Evolutionary conservation across 2,329 filamentous ascomycete species (phyloP).

Genomic region (Venturia oleaginea): DNA sequence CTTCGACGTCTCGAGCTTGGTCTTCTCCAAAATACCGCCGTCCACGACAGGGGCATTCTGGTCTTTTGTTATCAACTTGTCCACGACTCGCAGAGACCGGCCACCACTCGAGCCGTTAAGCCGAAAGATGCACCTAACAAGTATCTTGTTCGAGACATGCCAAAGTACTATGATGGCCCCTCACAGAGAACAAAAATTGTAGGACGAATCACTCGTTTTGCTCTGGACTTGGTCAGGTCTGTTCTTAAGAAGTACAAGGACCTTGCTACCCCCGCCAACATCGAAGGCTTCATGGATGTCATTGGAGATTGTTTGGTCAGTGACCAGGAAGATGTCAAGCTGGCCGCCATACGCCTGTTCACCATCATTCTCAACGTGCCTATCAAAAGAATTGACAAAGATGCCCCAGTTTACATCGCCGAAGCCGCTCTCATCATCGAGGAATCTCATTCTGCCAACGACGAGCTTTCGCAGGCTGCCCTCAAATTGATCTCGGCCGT

Average conservation of each 20-base stretch:
- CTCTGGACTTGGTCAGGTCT: slow-evolving; percentile 75
- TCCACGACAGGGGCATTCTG: slow-evolving; percentile 72
- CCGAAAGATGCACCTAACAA: background rate
- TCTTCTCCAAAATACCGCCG: slow-evolving; percentile 69
- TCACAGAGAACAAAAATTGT: slow-evolving; percentile 53
- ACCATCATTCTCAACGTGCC: slow-evolving; percentile 78
- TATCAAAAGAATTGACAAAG: slow-evolving; percentile 58
- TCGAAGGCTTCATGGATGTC: slow-evolving; percentile 79
- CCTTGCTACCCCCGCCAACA: slow-evolving; percentile 68
- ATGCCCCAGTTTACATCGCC: slow-evolving; percentile 68
- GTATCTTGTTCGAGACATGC: slow-evolving; percentile 1
- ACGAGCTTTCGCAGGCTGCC: slow-evolving; percentile 77
- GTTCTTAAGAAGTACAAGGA: slow-evolving; percentile 79
- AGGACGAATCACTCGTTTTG: slow-evolving; percentile 62
- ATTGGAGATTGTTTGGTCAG: slow-evolving; percentile 78
- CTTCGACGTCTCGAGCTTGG: slow-evolving; percentile 76
- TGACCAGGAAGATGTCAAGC: slow-evolving; percentile 85
- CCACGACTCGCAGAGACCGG: slow-evolving; percentile 60
- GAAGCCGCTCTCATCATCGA: slow-evolving; percentile 79
- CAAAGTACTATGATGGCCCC: background rate
- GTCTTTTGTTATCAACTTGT: slow-evolving; percentile 93
- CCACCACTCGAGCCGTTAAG: slow-evolving; percentile 31
- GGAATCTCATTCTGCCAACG: slow-evolving; percentile 65
- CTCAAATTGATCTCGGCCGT: slow-evolving; percentile 82
- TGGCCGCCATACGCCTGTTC: slow-evolving; percentile 77